phyloP scores from a whole-genome alignment of 306 rosid genomes.

The Coriaria nepalensis region DNA sequence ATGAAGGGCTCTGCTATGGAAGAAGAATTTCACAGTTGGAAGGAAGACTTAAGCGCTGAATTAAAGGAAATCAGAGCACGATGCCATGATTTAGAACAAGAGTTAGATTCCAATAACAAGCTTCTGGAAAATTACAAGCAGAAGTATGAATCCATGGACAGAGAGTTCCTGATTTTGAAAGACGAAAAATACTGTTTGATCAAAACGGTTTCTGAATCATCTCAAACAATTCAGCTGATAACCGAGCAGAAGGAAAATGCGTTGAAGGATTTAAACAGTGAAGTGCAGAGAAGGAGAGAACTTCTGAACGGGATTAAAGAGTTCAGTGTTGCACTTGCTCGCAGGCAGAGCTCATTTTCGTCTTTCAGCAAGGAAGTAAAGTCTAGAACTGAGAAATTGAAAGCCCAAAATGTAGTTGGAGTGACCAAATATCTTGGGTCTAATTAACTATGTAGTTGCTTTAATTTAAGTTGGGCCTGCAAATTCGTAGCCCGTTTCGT shows the following conservation, averaged over 20 bases:
- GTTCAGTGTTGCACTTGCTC: conserved; percentile 50
- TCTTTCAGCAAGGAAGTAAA: conserved; percentile 50
- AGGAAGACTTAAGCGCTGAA: conserved; percentile 34
- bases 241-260: conserved; percentile 49
- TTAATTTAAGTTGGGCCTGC: background rate
- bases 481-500: background rate
- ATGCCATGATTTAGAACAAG: conserved; percentile 25
- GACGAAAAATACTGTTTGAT: conserved; percentile 51
- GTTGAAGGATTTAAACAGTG: conserved; percentile 42
- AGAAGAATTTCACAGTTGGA: conserved; percentile 35
- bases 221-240: conserved; percentile 34
- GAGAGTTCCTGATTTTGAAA: conserved; percentile 40
- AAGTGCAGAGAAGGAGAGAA: conserved; percentile 59
- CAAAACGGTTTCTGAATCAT: conserved; percentile 40
- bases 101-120: conserved; percentile 26
- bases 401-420: conserved; percentile 27
- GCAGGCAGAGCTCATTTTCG: conserved; percentile 41
- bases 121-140: conserved; percentile 43
- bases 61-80: conserved; percentile 32
- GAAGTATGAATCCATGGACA: conserved; percentile 46
- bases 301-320: conserved; percentile 62
- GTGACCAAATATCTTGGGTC: conserved; percentile 38
- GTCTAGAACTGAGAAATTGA: conserved; percentile 40
- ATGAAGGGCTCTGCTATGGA: conserved; percentile 56
- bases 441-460: conserved; percentile 2